phyloP scores from a whole-genome alignment of 345 rosid genomes.

The Clarkia xantiana region DNA sequence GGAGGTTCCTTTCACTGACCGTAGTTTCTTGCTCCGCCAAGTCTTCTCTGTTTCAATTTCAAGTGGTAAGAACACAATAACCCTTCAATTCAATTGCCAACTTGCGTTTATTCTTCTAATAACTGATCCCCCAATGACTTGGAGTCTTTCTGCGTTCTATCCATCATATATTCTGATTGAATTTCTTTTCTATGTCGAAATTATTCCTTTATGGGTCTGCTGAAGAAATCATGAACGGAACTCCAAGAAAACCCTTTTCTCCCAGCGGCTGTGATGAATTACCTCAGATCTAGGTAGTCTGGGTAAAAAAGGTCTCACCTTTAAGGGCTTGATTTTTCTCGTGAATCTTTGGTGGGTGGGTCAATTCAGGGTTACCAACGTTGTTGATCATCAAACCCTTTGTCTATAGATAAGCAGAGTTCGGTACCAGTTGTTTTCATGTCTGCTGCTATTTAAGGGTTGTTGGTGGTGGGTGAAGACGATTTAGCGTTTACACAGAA shows the following conservation, averaged over 20 bases:
- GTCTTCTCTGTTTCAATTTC: slow-evolving; percentile 15
- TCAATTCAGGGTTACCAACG: no score
- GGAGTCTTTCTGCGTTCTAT: no score
- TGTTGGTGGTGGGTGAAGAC: slow-evolving; percentile 10
- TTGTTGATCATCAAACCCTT: not conserved
- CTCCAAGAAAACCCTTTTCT: no score
- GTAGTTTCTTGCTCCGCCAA: slow-evolving; percentile 3
- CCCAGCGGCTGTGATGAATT: slow-evolving; percentile 28
- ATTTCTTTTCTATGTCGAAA: no score
- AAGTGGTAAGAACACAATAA: slow-evolving; percentile 15
- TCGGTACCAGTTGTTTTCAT: slow-evolving; percentile 8
- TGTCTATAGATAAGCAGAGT: slow-evolving; percentile 2
- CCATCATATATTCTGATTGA: no score
- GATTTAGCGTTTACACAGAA: not conserved
- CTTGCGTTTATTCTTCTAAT: no score
- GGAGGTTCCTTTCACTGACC: slow-evolving; percentile 1
- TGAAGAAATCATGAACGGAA: no score
- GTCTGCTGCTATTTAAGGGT: not conserved
- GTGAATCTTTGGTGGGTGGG: slow-evolving; percentile 10
- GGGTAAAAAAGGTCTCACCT: slow-evolving; percentile 18
- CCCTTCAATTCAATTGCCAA: no score
- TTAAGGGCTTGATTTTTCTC: slow-evolving; percentile 16
- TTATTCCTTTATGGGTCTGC: no score
- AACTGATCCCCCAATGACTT: no score
- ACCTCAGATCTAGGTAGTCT: slow-evolving; percentile 44